Evolutionary conservation across 768 basidiomycete species (phyloP), one percentile per base, ranked within the genome.

Genomic region (Lyophyllum shimeji): DNA sequence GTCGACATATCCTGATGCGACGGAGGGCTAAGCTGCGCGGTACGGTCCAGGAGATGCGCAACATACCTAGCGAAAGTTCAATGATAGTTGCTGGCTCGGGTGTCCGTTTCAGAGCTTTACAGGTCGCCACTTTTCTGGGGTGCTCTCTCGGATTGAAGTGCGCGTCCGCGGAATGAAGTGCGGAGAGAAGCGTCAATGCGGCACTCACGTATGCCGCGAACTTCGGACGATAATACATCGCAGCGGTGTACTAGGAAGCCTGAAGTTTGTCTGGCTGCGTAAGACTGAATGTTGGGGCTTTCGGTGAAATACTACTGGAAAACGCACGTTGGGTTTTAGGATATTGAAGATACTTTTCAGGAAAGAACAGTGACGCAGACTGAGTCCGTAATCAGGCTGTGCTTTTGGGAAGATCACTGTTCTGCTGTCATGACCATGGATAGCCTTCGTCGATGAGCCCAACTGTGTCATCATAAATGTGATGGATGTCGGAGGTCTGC

Each of bases 1-100:
- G 39, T 90, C 79, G 21, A 83, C 78, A 63, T 89, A 90, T 58
- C 79, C 87, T 87, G 57, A 24, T 15, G 27, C 24, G 12, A 17
- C n/a, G 11, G 49, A 18, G 17, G 21, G 7, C 29, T 31, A 8
- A 42, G 34, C 29, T 47, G 20, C 17, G 45, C 18, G 51, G 21
- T 2, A 20, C 29, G 23, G 13, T 21, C 24, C 20, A 27, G 43
- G 8, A 52, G 2, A 2, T 40, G 23, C 13, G 46, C 49, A 7
- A 62, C 81, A 54, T 57, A 84, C 84, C 73, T 2, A 85, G 73
- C 12, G 73, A 55, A 21, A 85, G 75, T 45, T n/a, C n/a, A n/a
- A 77, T 66, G 15, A 79, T 70, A 15, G 61, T 57, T 53, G 73
- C 66, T 46, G 65, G 18, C 13, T 44, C 42, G 1, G 60, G 62